Conservation (phyloP, 108 stramenopile species). For the Asterionellopsis glacialis region DNA sequence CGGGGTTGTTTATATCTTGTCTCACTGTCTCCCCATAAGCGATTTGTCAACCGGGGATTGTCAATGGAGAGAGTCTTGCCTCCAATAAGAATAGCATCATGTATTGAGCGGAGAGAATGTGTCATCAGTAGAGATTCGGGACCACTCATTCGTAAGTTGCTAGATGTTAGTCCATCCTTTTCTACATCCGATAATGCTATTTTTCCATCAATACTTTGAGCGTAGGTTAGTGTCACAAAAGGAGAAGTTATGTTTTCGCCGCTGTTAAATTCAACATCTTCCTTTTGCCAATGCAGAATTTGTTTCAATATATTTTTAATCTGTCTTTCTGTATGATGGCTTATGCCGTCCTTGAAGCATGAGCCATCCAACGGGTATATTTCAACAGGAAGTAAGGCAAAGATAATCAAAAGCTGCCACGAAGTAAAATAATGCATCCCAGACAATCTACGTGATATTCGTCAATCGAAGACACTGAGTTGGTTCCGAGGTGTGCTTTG, state of each 20-base stretch:
- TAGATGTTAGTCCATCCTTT: conserved; percentile 13
- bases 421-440: no score
- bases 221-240: conserved; percentile 68
- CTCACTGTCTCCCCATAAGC: conserved; percentile 35
- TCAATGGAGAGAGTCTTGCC: conserved; percentile 62
- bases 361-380: no score
- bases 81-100: conserved; percentile 77
- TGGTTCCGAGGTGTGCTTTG: no score
- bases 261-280: no score
- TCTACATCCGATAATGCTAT: conserved; percentile 37
- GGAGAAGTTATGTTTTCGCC: conserved; percentile 9
- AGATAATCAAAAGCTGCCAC: no score
- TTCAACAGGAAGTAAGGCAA: no score
- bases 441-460: no score
- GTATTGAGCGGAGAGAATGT: conserved; percentile 65
- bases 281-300: no score
- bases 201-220: conserved; percentile 76
- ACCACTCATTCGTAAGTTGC: conserved; percentile 59
- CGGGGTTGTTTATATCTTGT: conserved; percentile 36
- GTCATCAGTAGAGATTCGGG: conserved; percentile 55
- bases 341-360: no score
- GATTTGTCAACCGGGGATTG: conserved; percentile 67
- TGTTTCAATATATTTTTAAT: no score
- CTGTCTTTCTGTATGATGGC: no score
- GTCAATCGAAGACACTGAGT: no score